These are phyloP conservation scores for Podospora pseudoanserina DNA, from an alignment of 495 filamentous ascomycete species.

Conservation along the genomic window DNA sequence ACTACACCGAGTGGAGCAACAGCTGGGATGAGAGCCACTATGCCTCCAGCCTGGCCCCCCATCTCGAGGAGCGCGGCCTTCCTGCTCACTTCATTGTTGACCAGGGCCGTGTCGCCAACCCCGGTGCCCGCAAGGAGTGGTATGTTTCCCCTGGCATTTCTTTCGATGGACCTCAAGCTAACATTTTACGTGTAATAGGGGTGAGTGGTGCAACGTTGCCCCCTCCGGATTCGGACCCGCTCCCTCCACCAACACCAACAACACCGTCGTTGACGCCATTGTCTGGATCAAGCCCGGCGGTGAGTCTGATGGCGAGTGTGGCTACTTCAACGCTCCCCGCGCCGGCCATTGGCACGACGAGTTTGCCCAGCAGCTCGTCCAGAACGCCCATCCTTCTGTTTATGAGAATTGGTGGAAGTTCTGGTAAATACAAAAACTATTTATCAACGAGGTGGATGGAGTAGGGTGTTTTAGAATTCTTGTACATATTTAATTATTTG, in stretches of 20 bases:
- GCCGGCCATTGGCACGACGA: constrained; percentile 71
- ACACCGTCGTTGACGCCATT: constrained; percentile 63
- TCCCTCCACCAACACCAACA: constrained; percentile 58
- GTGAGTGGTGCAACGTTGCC: constrained; percentile 75
- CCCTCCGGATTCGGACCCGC: constrained; percentile 64
- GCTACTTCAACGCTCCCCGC: constrained; percentile 56
- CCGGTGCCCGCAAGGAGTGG: constrained; percentile 58
- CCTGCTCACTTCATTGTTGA: constrained; percentile 61
- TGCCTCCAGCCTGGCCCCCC: constrained; percentile 59
- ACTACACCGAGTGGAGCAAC: constrained; percentile 44
- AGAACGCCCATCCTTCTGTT: constrained; percentile 54
- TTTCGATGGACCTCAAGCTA: background rate
- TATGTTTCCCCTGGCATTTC: constrained; percentile 4
- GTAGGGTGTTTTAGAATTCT: constrained; percentile 2
- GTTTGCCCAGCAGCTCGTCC: constrained; percentile 62
- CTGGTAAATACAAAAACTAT: background rate
- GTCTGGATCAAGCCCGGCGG: constrained; percentile 79
- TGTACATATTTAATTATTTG: constrained; percentile 4
- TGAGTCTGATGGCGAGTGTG: constrained; percentile 71
- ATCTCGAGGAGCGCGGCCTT: constrained; percentile 55
- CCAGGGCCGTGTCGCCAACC: constrained; percentile 41
- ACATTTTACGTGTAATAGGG: constrained; percentile 32
- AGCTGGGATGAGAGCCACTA: constrained; percentile 63
- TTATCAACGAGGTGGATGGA: background rate
- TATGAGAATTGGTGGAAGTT: constrained; percentile 9